A percentile compares a stretch with the other conserved stretches of the same genome.
Conservation (phyloP, 495 filamentous ascomycete genomes). For the Haplographium delicatum region DNA sequence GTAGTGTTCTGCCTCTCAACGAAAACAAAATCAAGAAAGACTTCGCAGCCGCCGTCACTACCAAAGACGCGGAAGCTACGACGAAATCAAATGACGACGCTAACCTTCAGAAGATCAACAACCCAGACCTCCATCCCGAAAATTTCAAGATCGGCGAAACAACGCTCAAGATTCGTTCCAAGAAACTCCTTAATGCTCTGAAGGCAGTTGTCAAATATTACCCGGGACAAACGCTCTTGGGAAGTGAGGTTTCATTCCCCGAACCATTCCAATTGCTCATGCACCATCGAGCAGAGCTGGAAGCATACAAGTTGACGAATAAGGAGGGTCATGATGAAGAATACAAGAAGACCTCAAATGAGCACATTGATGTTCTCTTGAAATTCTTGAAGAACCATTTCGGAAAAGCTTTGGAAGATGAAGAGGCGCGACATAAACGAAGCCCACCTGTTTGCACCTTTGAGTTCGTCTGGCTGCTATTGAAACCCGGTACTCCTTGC, state of each 20-base stretch:
- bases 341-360: not conserved
- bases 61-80: too few relatives aligned
- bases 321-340: not conserved
- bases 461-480: not conserved
- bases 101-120: too few relatives aligned
- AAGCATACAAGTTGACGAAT: not conserved
- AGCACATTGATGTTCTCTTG: constrained; percentile 5
- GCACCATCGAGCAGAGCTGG: not conserved
- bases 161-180: constrained; percentile 6
- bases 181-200: constrained; percentile 2
- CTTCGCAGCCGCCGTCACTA: too few relatives aligned
- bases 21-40: too few relatives aligned
- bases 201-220: not conserved
- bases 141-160: too few relatives aligned
- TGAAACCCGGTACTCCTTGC: too few relatives aligned
- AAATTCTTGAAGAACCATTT: not conserved
- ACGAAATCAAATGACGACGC: too few relatives aligned
- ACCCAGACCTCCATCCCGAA: too few relatives aligned
- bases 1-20: too few relatives aligned
- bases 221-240: not conserved
- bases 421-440: not conserved
- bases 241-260: not conserved
- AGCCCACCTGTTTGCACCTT: not conserved
- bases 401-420: not conserved
- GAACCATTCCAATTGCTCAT: not conserved